Base-by-base conservation (phyloP, 2,329 filamentous ascomycete genomes). In the Camillea tinctor region DNA sequence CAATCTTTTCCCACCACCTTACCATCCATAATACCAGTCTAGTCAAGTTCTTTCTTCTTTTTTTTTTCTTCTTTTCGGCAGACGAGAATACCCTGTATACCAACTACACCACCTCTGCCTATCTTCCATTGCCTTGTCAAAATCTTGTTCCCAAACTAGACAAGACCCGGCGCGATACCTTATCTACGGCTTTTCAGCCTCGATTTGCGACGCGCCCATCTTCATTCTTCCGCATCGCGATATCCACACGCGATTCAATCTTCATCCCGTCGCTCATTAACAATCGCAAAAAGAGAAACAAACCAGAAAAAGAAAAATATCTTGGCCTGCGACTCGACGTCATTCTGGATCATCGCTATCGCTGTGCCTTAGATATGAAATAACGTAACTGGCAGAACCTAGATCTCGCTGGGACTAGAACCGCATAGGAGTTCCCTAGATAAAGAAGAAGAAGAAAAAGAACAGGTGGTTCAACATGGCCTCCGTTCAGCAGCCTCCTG, bases 401-500 rank as follows among this genome's bases (percentile, higher is more conserved):
- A 65, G 53, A 58, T 58, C 59, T 65, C 61, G 60, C 60, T 51
- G 59, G 58, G 62, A 66, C 58, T 50, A 58, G 58, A 63, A 66
- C 58, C 59, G 50, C 63, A 64, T 64, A 59, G 58, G 56, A 58
- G 61, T 61, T 17, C 56, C 60, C 52, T 54, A 49, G 51, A 61
- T 50, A 40, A 57, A 30, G 26, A 30, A 3, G 6, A 30, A 4
- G 24, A 30, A 30, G n/a, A 30, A 11, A 30, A 9, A 30, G 26
- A 30, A n/a, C n/a, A n/a, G n/a, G 4, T 64, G 55, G 55, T 61
- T 57, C 77, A 83, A 61, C 72, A 96, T 96, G 92, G 88, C 92
- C 75, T 93, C 91, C 64, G 87, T 93, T 72, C 91, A 95, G 79
- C 79, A 86, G 71, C 83, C 87, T 66, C 86, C 88, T 65, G 84